phyloP scores from a whole-genome alignment of 129 eudicot genomes.

The Lactuca saligna region DNA sequence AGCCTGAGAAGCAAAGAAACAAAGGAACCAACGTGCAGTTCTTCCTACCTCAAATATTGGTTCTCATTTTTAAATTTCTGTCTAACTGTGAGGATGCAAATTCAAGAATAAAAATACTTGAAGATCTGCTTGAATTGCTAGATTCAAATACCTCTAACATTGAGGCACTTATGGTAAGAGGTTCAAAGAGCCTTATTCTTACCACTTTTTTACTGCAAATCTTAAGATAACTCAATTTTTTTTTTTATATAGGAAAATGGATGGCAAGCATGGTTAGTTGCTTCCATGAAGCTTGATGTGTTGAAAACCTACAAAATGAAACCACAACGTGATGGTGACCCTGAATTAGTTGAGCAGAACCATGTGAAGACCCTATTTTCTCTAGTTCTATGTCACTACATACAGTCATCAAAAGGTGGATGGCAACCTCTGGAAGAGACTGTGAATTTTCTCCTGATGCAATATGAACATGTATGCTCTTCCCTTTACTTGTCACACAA shows the following conservation, averaged over 20 bases:
- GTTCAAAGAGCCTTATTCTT: background rate
- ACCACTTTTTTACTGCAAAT: background rate
- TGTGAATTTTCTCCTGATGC: constrained; percentile 73
- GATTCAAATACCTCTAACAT: constrained; percentile 86
- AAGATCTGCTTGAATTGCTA: constrained; percentile 84
- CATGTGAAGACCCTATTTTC: constrained; percentile 57
- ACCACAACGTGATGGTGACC: constrained; percentile 33
- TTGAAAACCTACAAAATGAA: constrained; percentile 61
- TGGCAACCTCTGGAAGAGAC: constrained; percentile 98
- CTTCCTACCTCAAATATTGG: constrained; percentile 81
- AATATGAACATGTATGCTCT: constrained; percentile 62
- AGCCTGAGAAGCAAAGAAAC: constrained; percentile 59
- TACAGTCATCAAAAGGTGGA: constrained; percentile 80
- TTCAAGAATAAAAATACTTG: constrained; percentile 66
- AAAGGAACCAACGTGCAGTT: constrained; percentile 68
- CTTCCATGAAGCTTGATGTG: constrained; percentile 74
- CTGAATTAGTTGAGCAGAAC: constrained; percentile 56
- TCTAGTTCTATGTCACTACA: constrained; percentile 73
- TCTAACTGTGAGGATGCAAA: constrained; percentile 66
- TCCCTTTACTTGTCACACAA: constrained; percentile 8
- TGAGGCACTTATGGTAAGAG: constrained; percentile 84
- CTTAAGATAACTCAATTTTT: background rate
- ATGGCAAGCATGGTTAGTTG: constrained; percentile 86
- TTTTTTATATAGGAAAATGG: constrained; percentile 66
- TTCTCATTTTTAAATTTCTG: constrained; percentile 80